Conservation (phyloP, 371 early-diverging fungal species). For the Mucor circinelloides region DNA sequence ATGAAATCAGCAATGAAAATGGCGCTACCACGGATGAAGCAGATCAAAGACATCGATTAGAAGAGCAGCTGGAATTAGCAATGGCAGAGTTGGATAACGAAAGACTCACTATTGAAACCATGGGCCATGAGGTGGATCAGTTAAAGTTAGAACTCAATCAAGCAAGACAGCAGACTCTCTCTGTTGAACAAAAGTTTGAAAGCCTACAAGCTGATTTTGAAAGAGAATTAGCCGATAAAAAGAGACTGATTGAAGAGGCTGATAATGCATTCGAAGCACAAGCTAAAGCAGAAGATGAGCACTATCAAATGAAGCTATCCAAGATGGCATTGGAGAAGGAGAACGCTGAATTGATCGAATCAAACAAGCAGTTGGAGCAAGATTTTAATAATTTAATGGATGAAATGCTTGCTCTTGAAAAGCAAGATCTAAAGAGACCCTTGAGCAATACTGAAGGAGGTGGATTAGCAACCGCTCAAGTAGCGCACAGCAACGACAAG, state of each 20-base stretch:
- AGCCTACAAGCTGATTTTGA: conserved; percentile 35
- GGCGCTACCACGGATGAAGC: conserved; percentile 7
- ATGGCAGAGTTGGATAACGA: conserved; percentile 38
- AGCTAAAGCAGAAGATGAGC: conserved; percentile 40
- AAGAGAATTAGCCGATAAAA: conserved; percentile 41
- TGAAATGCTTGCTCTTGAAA: conserved; percentile 54
- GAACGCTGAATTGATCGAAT: conserved; percentile 52
- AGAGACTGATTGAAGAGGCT: conserved; percentile 43
- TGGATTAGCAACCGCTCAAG: neutral
- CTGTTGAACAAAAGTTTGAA: conserved; percentile 24
- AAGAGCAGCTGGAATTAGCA: conserved; percentile 44
- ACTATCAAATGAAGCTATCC: conserved; percentile 38
- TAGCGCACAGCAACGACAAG: neutral
- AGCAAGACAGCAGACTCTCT: conserved; percentile 18
- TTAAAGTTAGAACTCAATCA: conserved; percentile 24
- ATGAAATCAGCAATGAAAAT: neutral
- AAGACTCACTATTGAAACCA: conserved; percentile 9
- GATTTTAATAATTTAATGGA: conserved; percentile 76
- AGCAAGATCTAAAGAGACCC: conserved; percentile 10
- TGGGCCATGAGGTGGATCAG: conserved; percentile 20
- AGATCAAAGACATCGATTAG: conserved; percentile 42
- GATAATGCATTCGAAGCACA: conserved; percentile 48
- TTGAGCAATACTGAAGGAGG: neutral
- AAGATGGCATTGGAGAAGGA: conserved; percentile 33
- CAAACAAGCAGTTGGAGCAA: conserved; percentile 68